These are phyloP conservation scores for Boletellus sp. DNA, from an alignment of 768 basidiomycete genomes.

Conservation along the genomic window DNA sequence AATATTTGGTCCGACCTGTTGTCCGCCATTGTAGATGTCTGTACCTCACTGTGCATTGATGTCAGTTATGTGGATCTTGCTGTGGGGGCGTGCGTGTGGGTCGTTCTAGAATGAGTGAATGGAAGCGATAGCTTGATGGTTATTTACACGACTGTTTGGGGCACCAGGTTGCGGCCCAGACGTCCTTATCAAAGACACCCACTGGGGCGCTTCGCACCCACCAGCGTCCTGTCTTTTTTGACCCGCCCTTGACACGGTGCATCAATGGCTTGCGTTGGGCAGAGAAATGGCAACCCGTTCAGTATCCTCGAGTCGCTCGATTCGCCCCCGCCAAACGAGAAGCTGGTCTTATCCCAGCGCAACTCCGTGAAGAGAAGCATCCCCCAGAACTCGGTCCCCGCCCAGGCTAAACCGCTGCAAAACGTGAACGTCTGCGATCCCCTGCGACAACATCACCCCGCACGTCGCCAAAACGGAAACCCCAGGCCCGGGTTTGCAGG, in stretches of 20 bases:
- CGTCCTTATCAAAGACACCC: not conserved
- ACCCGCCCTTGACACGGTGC: not conserved
- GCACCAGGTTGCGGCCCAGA: not conserved
- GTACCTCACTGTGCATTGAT: not conserved
- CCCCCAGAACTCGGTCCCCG: not conserved
- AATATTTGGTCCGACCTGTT: not conserved
- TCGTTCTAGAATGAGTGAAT: not conserved
- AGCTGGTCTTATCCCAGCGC: not conserved
- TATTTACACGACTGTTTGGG: slow-evolving; percentile 15
- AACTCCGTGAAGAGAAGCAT: not conserved
- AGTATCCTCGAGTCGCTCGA: not conserved
- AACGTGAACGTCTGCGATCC: not conserved
- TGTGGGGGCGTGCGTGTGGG: not conserved
- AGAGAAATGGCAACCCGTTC: slow-evolving; percentile 5
- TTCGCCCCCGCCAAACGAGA: not conserved
- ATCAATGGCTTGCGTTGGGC: slow-evolving; percentile 2
- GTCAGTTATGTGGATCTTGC: not conserved
- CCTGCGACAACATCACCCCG: not conserved
- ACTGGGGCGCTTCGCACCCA: not conserved
- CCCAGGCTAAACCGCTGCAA: not conserved
- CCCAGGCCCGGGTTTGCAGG: not conserved
- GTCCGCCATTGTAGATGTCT: not conserved
- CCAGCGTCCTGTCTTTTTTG: not conserved
- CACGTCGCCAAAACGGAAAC: not conserved
- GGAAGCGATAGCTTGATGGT: slow-evolving; percentile 13